Evolutionary conservation across 2,329 filamentous ascomycete genomes (phyloP).

Genomic region (Pseudogymnoascus sp.): DNA sequence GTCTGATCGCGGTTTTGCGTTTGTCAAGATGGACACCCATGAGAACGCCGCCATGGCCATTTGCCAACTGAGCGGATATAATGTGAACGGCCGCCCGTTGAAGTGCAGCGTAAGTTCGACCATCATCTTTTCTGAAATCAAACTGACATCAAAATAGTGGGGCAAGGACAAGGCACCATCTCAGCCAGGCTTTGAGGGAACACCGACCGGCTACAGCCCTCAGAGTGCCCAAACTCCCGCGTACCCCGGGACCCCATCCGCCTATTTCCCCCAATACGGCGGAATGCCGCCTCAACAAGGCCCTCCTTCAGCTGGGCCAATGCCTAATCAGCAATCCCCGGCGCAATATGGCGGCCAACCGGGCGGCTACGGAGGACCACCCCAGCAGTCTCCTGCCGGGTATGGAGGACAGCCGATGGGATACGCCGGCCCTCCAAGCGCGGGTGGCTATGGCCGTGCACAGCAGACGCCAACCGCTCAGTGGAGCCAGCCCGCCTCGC

Average conservation of each 20-base stretch:
- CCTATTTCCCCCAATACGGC: slow-evolving; percentile 91
- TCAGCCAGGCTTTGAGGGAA: slow-evolving; percentile 69
- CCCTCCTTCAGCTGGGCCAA: slow-evolving; percentile 30
- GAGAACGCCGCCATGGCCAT: slow-evolving; percentile 98
- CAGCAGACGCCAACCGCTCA: slow-evolving; percentile 36
- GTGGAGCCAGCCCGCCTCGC: slow-evolving; percentile 45
- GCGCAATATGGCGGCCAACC: slow-evolving; percentile 54
- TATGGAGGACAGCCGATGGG: slow-evolving; percentile 62
- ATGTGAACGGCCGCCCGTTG: slow-evolving; percentile 89
- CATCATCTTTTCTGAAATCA: not conserved
- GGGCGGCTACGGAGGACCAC: slow-evolving; percentile 55
- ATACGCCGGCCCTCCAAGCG: slow-evolving; percentile 64
- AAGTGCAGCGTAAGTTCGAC: slow-evolving; percentile 87
- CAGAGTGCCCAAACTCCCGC: slow-evolving; percentile 63
- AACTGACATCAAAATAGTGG: slow-evolving; percentile 58
- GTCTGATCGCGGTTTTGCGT: slow-evolving; percentile 93
- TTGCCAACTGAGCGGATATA: slow-evolving; percentile 95
- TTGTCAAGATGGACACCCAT: slow-evolving; percentile 98
- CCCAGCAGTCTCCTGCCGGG: slow-evolving; percentile 52
- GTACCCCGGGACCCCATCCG: slow-evolving; percentile 68
- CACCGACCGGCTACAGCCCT: slow-evolving; percentile 60
- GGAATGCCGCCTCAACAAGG: slow-evolving; percentile 43
- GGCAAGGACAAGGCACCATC: slow-evolving; percentile 96
- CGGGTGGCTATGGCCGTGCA: slow-evolving; percentile 78
- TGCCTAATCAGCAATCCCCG: slow-evolving; percentile 32